Conservation (phyloP, 2,329 filamentous ascomycete species). For the Calonectria fujianensis region DNA sequence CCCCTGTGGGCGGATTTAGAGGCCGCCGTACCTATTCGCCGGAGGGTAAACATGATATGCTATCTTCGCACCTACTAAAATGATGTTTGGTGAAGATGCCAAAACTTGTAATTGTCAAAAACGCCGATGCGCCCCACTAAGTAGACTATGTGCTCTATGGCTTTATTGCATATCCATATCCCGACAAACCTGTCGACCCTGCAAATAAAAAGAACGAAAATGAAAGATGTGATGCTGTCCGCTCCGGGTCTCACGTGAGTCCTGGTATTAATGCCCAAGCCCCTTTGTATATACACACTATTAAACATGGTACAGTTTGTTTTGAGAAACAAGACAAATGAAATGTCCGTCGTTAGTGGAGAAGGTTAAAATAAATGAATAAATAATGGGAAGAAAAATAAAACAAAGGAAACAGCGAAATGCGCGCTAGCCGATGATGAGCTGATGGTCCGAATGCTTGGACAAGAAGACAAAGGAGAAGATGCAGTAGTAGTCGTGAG, state of each 20-base stretch:
- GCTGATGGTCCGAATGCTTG: background rate
- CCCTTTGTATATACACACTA: background rate
- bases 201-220: background rate
- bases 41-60: conserved; percentile 48
- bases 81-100: conserved; percentile 42
- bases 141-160: background rate
- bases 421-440: conserved; percentile 10
- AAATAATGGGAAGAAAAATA: background rate
- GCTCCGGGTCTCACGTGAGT: background rate
- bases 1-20: conserved; percentile 28
- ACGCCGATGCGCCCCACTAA: conserved; percentile 19
- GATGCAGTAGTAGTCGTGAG: conserved; percentile 23
- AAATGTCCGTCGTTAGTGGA: background rate
- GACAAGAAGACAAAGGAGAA: conserved; percentile 8
- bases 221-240: background rate
- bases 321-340: background rate
- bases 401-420: conserved; percentile 12
- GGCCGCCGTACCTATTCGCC: conserved; percentile 37
- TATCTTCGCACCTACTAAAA: conserved; percentile 28
- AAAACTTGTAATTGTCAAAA: conserved; percentile 24
- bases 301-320: conserved; percentile 19
- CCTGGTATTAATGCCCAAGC: background rate
- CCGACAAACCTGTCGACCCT: background rate
- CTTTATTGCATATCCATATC: conserved; percentile 34
- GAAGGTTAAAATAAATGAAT: background rate